phyloP scores from a whole-genome alignment of 345 rosid species.

The Carallia pectinifolia region DNA sequence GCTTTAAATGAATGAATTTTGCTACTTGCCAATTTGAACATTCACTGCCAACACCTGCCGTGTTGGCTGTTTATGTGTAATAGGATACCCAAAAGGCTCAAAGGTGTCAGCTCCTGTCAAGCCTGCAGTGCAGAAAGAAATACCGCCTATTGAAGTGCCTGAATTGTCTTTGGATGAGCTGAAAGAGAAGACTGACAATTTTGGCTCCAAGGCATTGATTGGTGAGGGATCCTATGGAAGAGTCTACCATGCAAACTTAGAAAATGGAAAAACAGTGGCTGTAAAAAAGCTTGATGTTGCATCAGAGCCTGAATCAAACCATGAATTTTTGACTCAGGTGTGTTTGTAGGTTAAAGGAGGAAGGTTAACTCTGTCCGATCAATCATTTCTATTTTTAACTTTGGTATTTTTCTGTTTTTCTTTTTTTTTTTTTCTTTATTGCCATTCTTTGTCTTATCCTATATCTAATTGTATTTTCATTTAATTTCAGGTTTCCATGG shows the following conservation, averaged over 20 bases:
- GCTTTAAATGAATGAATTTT: background rate
- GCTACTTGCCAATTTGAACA: background rate
- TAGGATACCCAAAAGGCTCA: conserved; percentile 56
- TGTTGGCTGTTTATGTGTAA: conserved; percentile 4
- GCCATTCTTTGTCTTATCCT: background rate
- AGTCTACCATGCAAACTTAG: conserved; percentile 74
- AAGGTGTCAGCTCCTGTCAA: conserved; percentile 54
- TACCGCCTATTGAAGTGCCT: conserved; percentile 86
- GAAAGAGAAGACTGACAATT: conserved; percentile 86
- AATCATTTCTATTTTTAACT: conserved; percentile 30
- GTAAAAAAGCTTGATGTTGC: conserved; percentile 93
- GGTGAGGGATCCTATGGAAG: conserved; percentile 99
- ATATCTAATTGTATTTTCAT: background rate
- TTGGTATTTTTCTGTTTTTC: background rate
- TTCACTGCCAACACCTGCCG: background rate
- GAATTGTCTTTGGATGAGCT: conserved; percentile 64
- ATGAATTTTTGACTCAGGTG: conserved; percentile 92
- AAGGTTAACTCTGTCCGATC: conserved; percentile 14
- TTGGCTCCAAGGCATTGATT: conserved; percentile 90
- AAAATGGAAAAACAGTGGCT: conserved; percentile 70
- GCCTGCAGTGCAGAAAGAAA: conserved; percentile 58
- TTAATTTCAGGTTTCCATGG: conserved; percentile 63
- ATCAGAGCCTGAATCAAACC: conserved; percentile 68
- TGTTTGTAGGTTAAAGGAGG: conserved; percentile 8
- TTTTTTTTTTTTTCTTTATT: background rate